Percentiles rank a stretch among this genome's conserved stretches.
Conservation (phyloP, 108 stramenopile species). For the Skeletonema menzelii region DNA sequence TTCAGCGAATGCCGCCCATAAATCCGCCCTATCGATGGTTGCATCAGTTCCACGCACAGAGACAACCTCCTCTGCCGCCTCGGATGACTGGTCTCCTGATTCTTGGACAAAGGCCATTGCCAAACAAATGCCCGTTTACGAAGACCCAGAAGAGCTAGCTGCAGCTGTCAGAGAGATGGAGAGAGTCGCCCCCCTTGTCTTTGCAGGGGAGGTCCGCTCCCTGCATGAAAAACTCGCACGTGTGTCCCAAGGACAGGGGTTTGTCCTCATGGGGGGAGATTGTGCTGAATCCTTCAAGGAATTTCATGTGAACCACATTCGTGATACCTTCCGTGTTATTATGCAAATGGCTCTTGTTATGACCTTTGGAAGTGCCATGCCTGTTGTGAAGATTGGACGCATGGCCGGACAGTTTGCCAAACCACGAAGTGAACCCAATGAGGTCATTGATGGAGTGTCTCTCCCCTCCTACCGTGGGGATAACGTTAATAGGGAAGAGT, state of each 20-base stretch:
- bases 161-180: slow-evolving; percentile 55
- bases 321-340: slow-evolving; percentile 93
- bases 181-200: slow-evolving; percentile 81
- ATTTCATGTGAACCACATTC: slow-evolving; percentile 93
- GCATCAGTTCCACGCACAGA: slow-evolving; percentile 11
- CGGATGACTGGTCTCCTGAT: slow-evolving; percentile 61
- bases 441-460: slow-evolving; percentile 79
- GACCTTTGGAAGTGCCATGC: slow-evolving; percentile 95
- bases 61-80: slow-evolving; percentile 9
- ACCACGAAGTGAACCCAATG: slow-evolving; percentile 92
- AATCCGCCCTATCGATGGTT: slow-evolving; percentile 6
- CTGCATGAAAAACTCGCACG: slow-evolving; percentile 92
- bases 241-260: slow-evolving; percentile 93
- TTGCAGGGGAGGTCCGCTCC: slow-evolving; percentile 90
- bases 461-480: slow-evolving; percentile 97
- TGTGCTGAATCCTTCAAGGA: slow-evolving; percentile 96
- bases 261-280: slow-evolving; percentile 99
- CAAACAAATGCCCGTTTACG: slow-evolving; percentile 83
- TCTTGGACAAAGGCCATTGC: slow-evolving; percentile 76
- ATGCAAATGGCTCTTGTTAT: slow-evolving; percentile 95
- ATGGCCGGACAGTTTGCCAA: slow-evolving; percentile 99
- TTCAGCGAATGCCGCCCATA: neutral
- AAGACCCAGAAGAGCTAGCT: slow-evolving; percentile 67
- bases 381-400: slow-evolving; percentile 95
- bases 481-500: slow-evolving; percentile 94